Evolutionary conservation across 1,284 basidiomycete species (phyloP), one percentile per base, ranked within the genome.

Genomic region (Austroboletus niveus): DNA sequence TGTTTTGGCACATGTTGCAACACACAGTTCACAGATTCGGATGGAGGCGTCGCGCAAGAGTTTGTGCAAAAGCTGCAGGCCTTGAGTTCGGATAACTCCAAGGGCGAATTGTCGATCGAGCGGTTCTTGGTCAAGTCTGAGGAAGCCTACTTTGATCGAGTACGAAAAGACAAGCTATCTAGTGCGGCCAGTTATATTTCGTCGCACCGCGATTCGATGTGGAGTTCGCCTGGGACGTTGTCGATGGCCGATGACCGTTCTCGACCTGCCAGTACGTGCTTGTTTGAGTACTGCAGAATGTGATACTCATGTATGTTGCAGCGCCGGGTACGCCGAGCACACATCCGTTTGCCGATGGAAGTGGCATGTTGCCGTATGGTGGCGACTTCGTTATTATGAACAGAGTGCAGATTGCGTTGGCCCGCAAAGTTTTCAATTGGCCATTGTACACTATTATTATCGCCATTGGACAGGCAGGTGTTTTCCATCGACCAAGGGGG

Each of bases 361-460:
- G 81, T 63, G 80, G 77, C 54, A 79, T 76, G 50, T 70, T 77
- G 50, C 72, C 84, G 49, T 77, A 82, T 54, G 79, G 78, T 51
- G 72, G 75, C 15, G 81, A 84, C 34, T 70, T 76, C 20, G 78
- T 81, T 32, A 78, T 84, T 32, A 91, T 95, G 91, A 87, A 85
- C 4, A 74, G 84, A 50, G 66, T 93, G 30, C 93, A 95, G 64
- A 86, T 94, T 57, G 79, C 84, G 24, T 79, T 95, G 81, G 77
- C 89, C 44, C 77, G 89, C 45, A 82, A 89, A 66, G 66, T 93
- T 45, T 80, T 72, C 44, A 87, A 88, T 47, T 96, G 93, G 93
- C 93, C 93, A 2, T 66, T 95, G 56, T 96, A 96, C 71, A 88
- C 91, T 31, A 89, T 95, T 60, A 76, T 95, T 62, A 87, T 95